Evolutionary conservation across 2,329 filamentous ascomycete genomes (phyloP), one percentile per base, ranked within the genome.

Genomic region (Mariannaea elegans): DNA sequence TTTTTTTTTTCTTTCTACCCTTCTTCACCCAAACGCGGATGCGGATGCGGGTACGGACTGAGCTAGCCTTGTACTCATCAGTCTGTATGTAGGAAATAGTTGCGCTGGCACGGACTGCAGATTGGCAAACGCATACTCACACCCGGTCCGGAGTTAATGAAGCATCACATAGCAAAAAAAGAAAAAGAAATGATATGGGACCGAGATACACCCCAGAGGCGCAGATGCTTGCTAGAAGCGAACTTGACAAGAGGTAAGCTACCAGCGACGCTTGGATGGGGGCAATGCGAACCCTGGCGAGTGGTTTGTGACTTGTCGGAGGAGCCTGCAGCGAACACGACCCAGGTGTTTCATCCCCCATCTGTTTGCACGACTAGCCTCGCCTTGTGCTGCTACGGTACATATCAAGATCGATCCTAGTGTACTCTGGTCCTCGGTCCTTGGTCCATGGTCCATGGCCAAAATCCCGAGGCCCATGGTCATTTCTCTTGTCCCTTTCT

Each of bases 281-380:
- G 58, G 61, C 61, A 61, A 61, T 68, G 58, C 62, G 63, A 67
- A 68, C 62, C 62, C 63, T 46, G 56, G 65, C 60, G 56, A 59
- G 46, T 56, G 54, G 66, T 56, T 68, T 67, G 39, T 71, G 69
- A 71, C 69, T 68, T 70, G 69, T 71, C 69, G 67, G 56, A 61
- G 62, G 56, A 50, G 63, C 64, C 65, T 66, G 65, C 52, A 66
- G 63, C 59, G 58, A 65, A 65, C 58, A 56, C 54, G 62, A 58
- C 57, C 63, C 59, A 71, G 60, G 59, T 56, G 68, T 72, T 70
- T 72, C 68, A 72, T 67, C 65, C 63, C 63, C 63, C 63, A 62
- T 65, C 45, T 66, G 65, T 67, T 68, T 68, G 61, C 47, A 64
- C 63, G 44, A 62, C 63, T 64, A 58, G 53, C 34, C 59, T 53